Percentiles rank a stretch among this genome's conserved stretches.
phyloP scores from a whole-genome alignment of 2,329 filamentous ascomycete genomes.

The Apiospora koreana region DNA sequence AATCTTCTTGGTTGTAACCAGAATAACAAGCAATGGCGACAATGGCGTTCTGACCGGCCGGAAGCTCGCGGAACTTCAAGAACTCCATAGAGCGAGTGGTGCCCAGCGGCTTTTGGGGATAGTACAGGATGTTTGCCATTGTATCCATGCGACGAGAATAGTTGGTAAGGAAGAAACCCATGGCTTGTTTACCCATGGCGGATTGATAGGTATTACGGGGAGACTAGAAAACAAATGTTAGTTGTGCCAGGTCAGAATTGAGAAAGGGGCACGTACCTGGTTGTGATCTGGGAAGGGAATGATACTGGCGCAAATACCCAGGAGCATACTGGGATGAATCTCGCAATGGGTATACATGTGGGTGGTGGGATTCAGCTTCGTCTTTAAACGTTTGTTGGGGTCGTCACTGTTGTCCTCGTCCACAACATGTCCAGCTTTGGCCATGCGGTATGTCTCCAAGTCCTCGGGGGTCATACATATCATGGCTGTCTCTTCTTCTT shows the following conservation, averaged over 20 bases:
- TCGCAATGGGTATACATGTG: constrained; percentile 98
- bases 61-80: constrained; percentile 94
- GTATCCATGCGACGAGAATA: constrained; percentile 98
- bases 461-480: constrained; percentile 99
- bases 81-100: constrained; percentile 99
- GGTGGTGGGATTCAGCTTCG: constrained; percentile 81
- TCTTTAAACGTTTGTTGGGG: constrained; percentile 84
- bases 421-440: constrained; percentile 65
- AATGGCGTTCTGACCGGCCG: constrained; percentile 96
- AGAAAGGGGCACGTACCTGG: constrained; percentile 43
- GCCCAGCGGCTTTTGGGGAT: constrained; percentile 94
- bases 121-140: constrained; percentile 99
- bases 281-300: constrained; percentile 99
- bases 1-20: constrained; percentile 99
- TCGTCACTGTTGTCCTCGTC: constrained; percentile 66
- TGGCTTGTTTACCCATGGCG: constrained; percentile 99
- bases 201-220: constrained; percentile 99
- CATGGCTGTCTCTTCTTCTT: constrained; percentile 98
- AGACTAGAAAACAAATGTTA: constrained; percentile 54
- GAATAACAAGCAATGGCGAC: constrained; percentile 97
- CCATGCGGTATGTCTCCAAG: constrained; percentile 73
- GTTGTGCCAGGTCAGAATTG: neutral
- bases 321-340: constrained; percentile 98
- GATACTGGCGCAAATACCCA: constrained; percentile 97
- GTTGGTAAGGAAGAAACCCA: constrained; percentile 98